A percentile compares a stretch with the other conserved stretches of the same genome.
Conservation (phyloP, 129 eudicot genomes). For the Helichrysum umbraculigerum region DNA sequence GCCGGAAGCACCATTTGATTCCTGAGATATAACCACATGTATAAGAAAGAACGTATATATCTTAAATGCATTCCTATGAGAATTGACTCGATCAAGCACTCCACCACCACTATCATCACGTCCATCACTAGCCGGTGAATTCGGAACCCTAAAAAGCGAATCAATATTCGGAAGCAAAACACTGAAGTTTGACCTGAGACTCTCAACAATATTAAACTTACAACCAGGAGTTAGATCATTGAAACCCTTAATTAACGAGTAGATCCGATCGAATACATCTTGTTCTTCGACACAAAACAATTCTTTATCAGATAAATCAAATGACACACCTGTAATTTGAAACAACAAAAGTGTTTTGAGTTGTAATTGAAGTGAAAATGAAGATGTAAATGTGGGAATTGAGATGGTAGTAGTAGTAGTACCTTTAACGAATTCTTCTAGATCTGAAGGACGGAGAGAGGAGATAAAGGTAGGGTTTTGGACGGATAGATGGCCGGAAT, state of each 20-base stretch:
- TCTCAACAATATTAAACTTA: constrained; percentile 78
- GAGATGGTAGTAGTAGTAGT: constrained; percentile 9
- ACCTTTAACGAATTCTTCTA: constrained; percentile 96
- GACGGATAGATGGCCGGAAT: constrained; percentile 48
- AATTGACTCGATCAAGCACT: constrained; percentile 51
- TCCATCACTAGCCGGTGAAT: constrained; percentile 30
- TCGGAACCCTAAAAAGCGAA: constrained; percentile 53
- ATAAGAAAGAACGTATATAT: constrained; percentile 79
- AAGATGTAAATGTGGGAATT: background rate
- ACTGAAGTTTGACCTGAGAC: constrained; percentile 81
- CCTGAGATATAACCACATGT: constrained; percentile 68
- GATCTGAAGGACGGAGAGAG: constrained; percentile 63
- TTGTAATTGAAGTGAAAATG: constrained; percentile 1
- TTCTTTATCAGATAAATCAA: constrained; percentile 88
- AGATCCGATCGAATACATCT: constrained; percentile 77
- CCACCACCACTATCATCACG: constrained; percentile 31
- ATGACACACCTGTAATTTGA: constrained; percentile 53
- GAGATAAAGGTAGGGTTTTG: constrained; percentile 49
- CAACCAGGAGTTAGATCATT: constrained; percentile 44
- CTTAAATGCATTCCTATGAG: constrained; percentile 82
- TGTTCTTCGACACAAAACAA: constrained; percentile 85
- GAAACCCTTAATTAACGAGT: constrained; percentile 64
- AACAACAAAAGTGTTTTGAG: background rate
- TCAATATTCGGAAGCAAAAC: constrained; percentile 89
- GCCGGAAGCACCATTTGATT: constrained; percentile 33